Conservation (phyloP, 169 alveolate genomes). For the Cryptosporidium sp. region DNA sequence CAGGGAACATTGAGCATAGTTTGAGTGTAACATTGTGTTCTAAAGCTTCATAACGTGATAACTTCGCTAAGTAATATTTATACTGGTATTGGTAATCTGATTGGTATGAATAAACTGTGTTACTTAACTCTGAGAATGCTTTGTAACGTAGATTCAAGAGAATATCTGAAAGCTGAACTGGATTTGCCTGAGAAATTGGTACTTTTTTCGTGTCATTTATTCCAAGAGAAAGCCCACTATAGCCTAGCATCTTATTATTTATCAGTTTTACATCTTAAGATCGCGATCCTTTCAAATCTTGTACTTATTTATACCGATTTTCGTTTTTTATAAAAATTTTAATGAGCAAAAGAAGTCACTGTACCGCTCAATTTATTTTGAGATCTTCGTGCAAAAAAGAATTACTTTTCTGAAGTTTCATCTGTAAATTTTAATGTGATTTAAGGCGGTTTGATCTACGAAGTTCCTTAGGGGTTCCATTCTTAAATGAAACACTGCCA, state of each 20-base stretch:
- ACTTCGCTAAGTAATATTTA: slow-evolving; percentile 41
- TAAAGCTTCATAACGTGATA: slow-evolving; percentile 37
- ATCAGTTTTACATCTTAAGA: background rate
- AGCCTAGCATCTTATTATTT: slow-evolving; percentile 5
- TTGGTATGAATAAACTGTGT: slow-evolving; percentile 30
- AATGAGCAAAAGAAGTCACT: background rate
- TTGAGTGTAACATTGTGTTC: slow-evolving; percentile 24
- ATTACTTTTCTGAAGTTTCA: background rate
- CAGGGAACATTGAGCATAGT: slow-evolving; percentile 44
- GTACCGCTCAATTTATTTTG: background rate
- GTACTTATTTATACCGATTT: background rate
- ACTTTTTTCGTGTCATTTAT: slow-evolving; percentile 2
- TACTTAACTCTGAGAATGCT: slow-evolving; percentile 23
- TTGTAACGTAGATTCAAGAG: slow-evolving; percentile 21
- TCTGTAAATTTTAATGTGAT: background rate
- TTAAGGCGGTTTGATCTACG: slow-evolving; percentile 25
- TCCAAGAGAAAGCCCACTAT: slow-evolving; percentile 36
- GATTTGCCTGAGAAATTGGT: slow-evolving; percentile 60
- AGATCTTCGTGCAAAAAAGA: background rate
- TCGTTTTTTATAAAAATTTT: background rate
- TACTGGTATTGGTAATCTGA: slow-evolving; percentile 55
- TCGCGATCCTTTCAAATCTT: too few relatives aligned
- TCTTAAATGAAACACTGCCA: background rate
- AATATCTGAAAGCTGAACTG: slow-evolving; percentile 49
- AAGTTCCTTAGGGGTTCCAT: background rate